Evolutionary conservation across 768 basidiomycete genomes (phyloP), one percentile per base, ranked within the genome.

Genomic region (Suillus subalutaceus): DNA sequence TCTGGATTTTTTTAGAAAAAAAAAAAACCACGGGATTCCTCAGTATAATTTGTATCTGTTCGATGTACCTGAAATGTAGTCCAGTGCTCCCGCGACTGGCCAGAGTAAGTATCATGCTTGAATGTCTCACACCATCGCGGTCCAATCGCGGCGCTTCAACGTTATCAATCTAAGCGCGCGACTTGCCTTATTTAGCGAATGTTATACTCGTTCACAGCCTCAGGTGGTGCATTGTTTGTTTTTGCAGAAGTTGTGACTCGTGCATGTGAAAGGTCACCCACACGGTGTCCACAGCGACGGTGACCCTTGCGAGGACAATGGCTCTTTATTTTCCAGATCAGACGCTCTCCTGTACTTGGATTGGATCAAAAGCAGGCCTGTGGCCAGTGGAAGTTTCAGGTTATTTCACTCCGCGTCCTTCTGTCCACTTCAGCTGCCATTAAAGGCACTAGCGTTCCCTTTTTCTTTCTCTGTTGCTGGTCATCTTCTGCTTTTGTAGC

Each of bases 391-490:
- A 41, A 41, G 23, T 26, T 15, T 59, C 35, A 35, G 37, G 18
- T 43, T 20, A 35, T 37, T 37, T 56, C 26, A 43, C 18, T 2
- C n/a, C 30, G 18, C 6, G 18, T 60, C 38, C 26, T 60, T 52
- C 56, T 64, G 38, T 62, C 37, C 35, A 50, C 57, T 37, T 58
- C 37, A 66, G n/a, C 12, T 57, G 57, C 37, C 8, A 60, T 10
- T 20, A 40, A 40, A 26, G 18, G 40, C 15, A 32, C 46, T 59
- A 43, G 44, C n/a, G 32, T 37, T 56, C 58, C 50, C 62, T 62
- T 46, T 32, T 37, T 67, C 46, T 67, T 53, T 46, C 23, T 60
- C 41, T 20, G 69, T 74, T 71, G 74, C 74, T 76, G 76, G 74
- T 71, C 65, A 30, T 59, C 53, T 53, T 41, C 13, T 44, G 53